Base-by-base conservation (phyloP, 2,329 filamentous ascomycete species). In the Neobulgaria alba region DNA sequence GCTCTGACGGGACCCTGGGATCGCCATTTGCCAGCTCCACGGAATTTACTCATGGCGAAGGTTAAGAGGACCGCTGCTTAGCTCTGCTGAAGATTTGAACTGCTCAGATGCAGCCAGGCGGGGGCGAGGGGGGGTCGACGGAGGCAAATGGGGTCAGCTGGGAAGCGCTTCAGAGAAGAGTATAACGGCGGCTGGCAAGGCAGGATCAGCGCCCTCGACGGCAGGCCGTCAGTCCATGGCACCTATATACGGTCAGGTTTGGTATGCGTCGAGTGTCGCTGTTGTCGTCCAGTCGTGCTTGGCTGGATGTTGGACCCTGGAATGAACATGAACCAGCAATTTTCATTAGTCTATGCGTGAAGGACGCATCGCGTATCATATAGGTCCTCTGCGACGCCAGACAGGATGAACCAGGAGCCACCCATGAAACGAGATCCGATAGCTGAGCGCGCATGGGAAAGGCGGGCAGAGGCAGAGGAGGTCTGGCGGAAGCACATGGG, bases 291-390 rank as follows among this genome's bases (percentile, higher is more conserved):
- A 34, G 23, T 26, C 23, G 23, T 12, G 7, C 23, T 12, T 26
- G 7, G 7, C 23, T 12, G 7, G 7, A 7, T 7, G 23, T 12
- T 26, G 23, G 12, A 41, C 36, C 41, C 35, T 42, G 39, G 23
- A 26, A 50, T 50, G 36, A 45, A 49, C 16, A 20, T 38, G 32
- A 41, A 29, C 43, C 45, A 49, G 45, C 42, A 33, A 45, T 42
- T 39, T 38, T 46, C 35, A 41, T 44, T 43, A 34, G 45, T 43
- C 39, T 36, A 50, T 49, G 47, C 44, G 41, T 43, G 39, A 18
- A 35, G 43, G 52, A 45, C 46, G 53, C 53, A 54, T 55, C 55
- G 52, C 43, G 53, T 52, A 54, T 56, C 53, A 57, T 57, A 55
- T 55, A 52, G 7, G 7, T 26, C 12, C 49, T 46, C 52, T 55